phyloP scores from a whole-genome alignment of 2,329 filamentous ascomycete species.

The Sporothrix phasma region DNA sequence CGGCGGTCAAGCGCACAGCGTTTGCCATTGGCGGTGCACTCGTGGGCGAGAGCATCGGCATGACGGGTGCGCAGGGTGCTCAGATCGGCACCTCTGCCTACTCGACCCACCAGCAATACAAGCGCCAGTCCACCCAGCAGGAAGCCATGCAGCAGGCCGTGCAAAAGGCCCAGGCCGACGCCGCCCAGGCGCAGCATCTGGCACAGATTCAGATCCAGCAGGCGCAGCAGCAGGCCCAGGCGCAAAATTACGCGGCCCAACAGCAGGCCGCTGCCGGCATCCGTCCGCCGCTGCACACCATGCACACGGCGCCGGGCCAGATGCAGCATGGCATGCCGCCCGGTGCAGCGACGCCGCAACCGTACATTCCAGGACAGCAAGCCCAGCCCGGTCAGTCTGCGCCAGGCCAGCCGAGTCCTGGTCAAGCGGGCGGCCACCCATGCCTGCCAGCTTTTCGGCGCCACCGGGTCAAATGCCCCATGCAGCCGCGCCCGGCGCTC shows the following conservation, averaged over 20 bases:
- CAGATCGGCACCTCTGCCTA: slow-evolving; percentile 4
- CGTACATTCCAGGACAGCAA: background rate
- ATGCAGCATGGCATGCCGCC: slow-evolving; percentile 5
- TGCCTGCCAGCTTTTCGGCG: background rate
- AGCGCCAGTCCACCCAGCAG: slow-evolving; percentile 3
- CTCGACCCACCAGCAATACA: slow-evolving; percentile 10
- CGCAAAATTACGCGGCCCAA: background rate
- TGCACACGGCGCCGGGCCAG: slow-evolving; percentile 8
- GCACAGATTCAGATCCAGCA: slow-evolving; percentile 4
- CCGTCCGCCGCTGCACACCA: background rate
- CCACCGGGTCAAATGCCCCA: background rate
- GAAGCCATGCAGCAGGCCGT: background rate
- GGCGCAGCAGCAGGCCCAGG: background rate
- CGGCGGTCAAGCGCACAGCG: slow-evolving; percentile 16
- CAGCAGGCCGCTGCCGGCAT: background rate
- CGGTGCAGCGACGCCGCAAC: background rate
- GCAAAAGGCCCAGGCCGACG: slow-evolving; percentile 1
- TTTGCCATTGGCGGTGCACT: slow-evolving; percentile 15
- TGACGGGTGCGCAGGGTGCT: slow-evolving; percentile 12
- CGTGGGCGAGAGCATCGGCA: slow-evolving; percentile 11
- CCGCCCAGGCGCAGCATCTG: background rate
- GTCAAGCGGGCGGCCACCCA: background rate
- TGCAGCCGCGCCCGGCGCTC: background rate
- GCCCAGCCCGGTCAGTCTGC: background rate
- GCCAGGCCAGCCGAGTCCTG: background rate